Evolutionary conservation across 805 yeast species (phyloP), one percentile per base, ranked within the genome.

Genomic region (Debaryomyces prosopidis): DNA sequence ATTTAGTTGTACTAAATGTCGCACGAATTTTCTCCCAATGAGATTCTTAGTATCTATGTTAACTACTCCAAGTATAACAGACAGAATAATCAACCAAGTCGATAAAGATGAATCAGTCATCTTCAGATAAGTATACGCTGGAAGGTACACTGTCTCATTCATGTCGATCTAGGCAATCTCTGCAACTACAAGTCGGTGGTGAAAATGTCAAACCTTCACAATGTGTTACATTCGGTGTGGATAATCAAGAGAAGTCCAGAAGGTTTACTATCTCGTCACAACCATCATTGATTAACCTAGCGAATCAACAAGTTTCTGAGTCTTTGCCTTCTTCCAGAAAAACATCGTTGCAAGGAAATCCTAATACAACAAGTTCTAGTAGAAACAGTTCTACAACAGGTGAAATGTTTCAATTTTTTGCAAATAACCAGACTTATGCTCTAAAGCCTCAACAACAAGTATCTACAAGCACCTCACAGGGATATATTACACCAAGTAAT

Each of bases 221-320:
- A 34, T 48, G 58, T 12, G 75, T 69, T 15, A 66, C 73, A 4
- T 72, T 72, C 45, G 62, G 66, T 20, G 73, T 59, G 36, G 69
- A 67, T 38, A 52, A 50, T 17, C 67, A 59, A 42, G 77, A 72
- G 36, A 58, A 69, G 36, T 54, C 68, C 10, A 53, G 76, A 39
- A 52, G 77, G 27, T 72, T 72, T 53, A 71, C 76, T 8, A 72
- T 72, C 17, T 62, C 70, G 6, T 73, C 77, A 2, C 75, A 72
- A 44, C 77, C 77, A 3, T 70, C 73, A 27, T 46, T 66, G 7
- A 63, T 58, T 8, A 67, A 60, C 42, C 50, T 67, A 9, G 40
- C 59, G 9, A 46, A 36, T 15, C 31, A 39, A 7, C 43, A 36
- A 16, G n/a, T 32, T 9, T 14, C 44, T 12, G 36, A 15, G 20